These are phyloP conservation scores for Eutreptiella sp. DNA, from an alignment of 208 protist species.

Conservation along the genomic window DNA sequence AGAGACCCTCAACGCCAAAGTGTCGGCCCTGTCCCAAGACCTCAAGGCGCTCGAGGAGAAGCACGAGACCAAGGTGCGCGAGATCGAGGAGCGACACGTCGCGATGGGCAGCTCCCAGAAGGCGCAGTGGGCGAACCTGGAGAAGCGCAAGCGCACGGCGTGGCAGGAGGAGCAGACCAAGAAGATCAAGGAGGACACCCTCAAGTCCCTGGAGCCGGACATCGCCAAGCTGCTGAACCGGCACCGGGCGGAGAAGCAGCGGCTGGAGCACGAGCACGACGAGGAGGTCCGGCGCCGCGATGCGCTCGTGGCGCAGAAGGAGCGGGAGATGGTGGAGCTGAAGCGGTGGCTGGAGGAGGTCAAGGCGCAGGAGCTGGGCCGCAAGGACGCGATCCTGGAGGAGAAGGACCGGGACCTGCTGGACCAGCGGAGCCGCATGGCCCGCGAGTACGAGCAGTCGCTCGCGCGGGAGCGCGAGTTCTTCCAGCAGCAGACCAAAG, in stretches of 20 bases:
- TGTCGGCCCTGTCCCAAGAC: slow-evolving; percentile 53
- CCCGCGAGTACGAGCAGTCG: too few relatives aligned
- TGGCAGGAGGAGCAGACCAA: slow-evolving; percentile 73
- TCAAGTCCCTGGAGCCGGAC: slow-evolving; percentile 79
- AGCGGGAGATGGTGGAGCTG: slow-evolving; percentile 60
- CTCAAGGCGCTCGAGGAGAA: slow-evolving; percentile 48
- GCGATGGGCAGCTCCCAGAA: slow-evolving; percentile 56
- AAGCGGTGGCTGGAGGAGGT: too few relatives aligned
- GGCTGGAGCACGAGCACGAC: slow-evolving; percentile 73
- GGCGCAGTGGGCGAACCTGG: slow-evolving; percentile 59
- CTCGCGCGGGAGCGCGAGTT: too few relatives aligned
- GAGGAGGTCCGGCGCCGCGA: slow-evolving; percentile 70
- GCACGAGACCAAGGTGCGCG: slow-evolving; percentile 46
- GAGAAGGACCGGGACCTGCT: too few relatives aligned
- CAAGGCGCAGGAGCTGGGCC: too few relatives aligned
- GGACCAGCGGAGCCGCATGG: too few relatives aligned
- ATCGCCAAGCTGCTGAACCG: slow-evolving; percentile 79
- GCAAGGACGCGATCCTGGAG: too few relatives aligned
- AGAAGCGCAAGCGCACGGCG: slow-evolving; percentile 62
- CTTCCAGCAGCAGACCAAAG: too few relatives aligned
- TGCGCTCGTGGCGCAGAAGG: slow-evolving; percentile 60
- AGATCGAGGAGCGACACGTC: slow-evolving; percentile 56
- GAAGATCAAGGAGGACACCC: slow-evolving; percentile 74
- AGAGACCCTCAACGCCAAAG: slow-evolving; percentile 41
- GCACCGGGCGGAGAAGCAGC: slow-evolving; percentile 77